These are phyloP conservation scores for Fusarium metavorans DNA, from an alignment of 2,329 filamentous ascomycete genomes.

Conservation along the genomic window DNA sequence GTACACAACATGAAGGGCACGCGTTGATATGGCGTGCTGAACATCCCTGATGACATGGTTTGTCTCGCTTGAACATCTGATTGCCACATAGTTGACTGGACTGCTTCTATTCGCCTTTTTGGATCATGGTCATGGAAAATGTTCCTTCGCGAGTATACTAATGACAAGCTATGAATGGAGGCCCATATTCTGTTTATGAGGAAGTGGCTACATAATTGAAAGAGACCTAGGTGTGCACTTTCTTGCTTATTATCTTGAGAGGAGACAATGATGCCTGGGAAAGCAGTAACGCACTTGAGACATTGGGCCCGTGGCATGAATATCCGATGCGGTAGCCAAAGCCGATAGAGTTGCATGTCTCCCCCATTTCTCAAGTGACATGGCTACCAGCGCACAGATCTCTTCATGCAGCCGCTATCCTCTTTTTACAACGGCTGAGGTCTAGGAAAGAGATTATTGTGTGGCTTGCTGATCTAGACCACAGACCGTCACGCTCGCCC, in stretches of 20 bases:
- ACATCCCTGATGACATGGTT: not conserved
- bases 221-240: not conserved
- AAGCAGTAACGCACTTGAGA: not conserved
- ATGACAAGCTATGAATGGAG: not conserved
- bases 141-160: not conserved
- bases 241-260: not conserved
- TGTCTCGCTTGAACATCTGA: not conserved
- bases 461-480: not conserved
- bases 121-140: not conserved
- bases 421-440: not conserved
- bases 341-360: not conserved
- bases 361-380: not conserved
- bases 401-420: not conserved
- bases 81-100: not conserved
- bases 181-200: not conserved
- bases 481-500: not conserved
- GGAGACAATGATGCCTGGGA: not conserved
- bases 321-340: not conserved
- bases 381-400: not conserved
- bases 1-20: not conserved
- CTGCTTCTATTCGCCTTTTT: not conserved
- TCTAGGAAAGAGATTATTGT: not conserved
- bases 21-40: not conserved
- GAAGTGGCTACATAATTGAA: not conserved
- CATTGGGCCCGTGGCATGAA: not conserved